Percentiles rank a stretch among this genome's conserved stretches.
Evolutionary conservation across 805 yeast species (phyloP).

Genomic region (Saturnispora diversa): DNA sequence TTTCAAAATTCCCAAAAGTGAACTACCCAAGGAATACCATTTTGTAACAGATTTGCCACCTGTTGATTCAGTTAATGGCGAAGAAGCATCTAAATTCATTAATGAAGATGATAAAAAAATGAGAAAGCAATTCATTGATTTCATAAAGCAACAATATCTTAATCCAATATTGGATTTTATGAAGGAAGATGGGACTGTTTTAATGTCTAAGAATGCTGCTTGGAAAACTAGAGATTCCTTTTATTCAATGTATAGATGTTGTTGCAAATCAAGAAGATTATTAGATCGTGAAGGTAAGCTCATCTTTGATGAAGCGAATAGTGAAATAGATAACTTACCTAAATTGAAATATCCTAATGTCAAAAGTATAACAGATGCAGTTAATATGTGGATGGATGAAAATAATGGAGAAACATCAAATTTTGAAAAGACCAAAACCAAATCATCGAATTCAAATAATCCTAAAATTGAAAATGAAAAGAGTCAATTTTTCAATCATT

Average conservation of each 20-base stretch:
- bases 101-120: conserved; percentile 6
- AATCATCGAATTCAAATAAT: not conserved
- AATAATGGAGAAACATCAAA: not conserved
- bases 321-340: not conserved
- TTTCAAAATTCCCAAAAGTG: not conserved
- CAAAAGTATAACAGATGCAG: not conserved
- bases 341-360: conserved; percentile 5
- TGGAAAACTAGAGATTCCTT: conserved; percentile 11
- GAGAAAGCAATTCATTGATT: conserved; percentile 4
- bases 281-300: conserved; percentile 6
- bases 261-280: conserved; percentile 4
- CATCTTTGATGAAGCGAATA: not conserved
- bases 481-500: conserved; percentile 3
- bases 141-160: conserved; percentile 1
- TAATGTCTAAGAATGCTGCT: conserved; percentile 7
- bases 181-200: not conserved
- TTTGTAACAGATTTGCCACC: conserved; percentile 3
- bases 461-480: conserved; percentile 5
- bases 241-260: conserved; percentile 9
- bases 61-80: conserved; percentile 6
- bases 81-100: conserved; percentile 8
- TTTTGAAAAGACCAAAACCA: conserved; percentile 1
- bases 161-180: not conserved
- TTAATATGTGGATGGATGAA: conserved; percentile 10
- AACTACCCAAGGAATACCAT: conserved; percentile 2